A percentile compares a stretch with the other conserved stretches of the same genome.
Conservation (phyloP, 148 eudicot genomes). For the Euryodendron excelsum region DNA sequence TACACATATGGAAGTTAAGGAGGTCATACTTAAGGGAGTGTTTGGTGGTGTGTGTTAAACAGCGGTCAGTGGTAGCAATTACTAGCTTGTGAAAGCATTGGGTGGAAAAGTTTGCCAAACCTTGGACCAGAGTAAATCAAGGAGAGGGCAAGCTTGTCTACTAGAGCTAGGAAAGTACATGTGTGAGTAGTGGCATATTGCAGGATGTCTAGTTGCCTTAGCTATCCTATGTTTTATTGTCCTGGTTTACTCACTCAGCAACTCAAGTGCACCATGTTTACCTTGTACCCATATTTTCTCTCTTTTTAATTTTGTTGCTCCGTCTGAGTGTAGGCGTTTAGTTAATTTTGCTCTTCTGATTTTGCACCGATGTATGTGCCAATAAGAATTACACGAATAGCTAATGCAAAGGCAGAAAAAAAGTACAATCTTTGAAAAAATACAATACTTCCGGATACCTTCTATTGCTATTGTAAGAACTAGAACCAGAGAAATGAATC, state of each 20-base stretch:
- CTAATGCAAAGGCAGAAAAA: not conserved
- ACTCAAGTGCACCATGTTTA: not conserved
- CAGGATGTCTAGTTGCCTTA: not conserved
- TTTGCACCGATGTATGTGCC: not conserved
- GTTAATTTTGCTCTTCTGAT: not conserved
- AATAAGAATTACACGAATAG: not conserved
- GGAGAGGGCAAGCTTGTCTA: not conserved
- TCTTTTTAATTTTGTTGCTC: not conserved
- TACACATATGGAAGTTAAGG: not conserved
- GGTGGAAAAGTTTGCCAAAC: not conserved
- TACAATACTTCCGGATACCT: not conserved
- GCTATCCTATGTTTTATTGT: not conserved
- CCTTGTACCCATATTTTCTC: not conserved
- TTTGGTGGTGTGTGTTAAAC: not conserved
- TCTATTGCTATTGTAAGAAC: not conserved
- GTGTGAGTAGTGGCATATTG: not conserved
- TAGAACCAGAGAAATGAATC: not conserved
- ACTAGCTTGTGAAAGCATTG: not conserved
- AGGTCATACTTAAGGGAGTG: not conserved
- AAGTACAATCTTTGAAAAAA: not conserved
- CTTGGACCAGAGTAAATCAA: not conserved
- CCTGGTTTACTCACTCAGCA: not conserved
- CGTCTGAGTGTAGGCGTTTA: not conserved
- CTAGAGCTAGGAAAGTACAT: not conserved
- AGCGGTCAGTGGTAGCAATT: not conserved